Evolutionary conservation across 352 stramenopile species (phyloP).

Genomic region (Bremia lactucae): DNA sequence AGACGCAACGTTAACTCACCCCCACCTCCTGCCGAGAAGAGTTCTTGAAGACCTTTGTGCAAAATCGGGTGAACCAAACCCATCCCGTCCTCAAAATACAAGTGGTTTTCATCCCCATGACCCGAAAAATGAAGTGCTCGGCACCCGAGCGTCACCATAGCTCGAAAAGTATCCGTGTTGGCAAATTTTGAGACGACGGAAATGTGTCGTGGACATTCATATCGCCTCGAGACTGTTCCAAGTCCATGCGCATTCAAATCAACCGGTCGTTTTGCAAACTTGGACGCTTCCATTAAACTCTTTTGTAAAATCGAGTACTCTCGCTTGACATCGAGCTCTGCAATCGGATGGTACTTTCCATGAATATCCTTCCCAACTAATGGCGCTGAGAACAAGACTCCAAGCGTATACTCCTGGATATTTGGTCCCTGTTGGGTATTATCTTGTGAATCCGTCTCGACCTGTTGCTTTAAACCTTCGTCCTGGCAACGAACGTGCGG

Average conservation of each 20-base stretch:
- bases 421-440: constrained; percentile 43
- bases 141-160: constrained; percentile 86
- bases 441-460: constrained; percentile 28
- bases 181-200: constrained; percentile 90
- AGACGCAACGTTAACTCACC: constrained; percentile 46
- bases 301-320: constrained; percentile 77
- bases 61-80: constrained; percentile 68
- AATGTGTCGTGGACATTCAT: constrained; percentile 72
- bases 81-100: constrained; percentile 93
- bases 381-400: constrained; percentile 90
- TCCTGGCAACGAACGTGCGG: constrained; percentile 42
- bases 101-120: constrained; percentile 85
- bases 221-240: constrained; percentile 24
- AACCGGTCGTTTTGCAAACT: constrained; percentile 37
- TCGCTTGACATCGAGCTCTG: constrained; percentile 70
- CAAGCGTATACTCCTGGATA: constrained; percentile 77
- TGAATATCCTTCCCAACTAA: constrained; percentile 87
- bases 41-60: constrained; percentile 52
- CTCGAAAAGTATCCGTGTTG: constrained; percentile 88
- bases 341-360: constrained; percentile 86
- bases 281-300: constrained; percentile 61
- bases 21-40: constrained; percentile 42
- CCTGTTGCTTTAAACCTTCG: no score
- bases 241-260: constrained; percentile 7
- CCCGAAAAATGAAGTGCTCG: constrained; percentile 91